A percentile compares a stretch with the other conserved stretches of the same genome.
These are phyloP conservation scores for Cryptococcus hybrid DNA, from an alignment of 1,284 basidiomycete species.

Conservation along the genomic window DNA sequence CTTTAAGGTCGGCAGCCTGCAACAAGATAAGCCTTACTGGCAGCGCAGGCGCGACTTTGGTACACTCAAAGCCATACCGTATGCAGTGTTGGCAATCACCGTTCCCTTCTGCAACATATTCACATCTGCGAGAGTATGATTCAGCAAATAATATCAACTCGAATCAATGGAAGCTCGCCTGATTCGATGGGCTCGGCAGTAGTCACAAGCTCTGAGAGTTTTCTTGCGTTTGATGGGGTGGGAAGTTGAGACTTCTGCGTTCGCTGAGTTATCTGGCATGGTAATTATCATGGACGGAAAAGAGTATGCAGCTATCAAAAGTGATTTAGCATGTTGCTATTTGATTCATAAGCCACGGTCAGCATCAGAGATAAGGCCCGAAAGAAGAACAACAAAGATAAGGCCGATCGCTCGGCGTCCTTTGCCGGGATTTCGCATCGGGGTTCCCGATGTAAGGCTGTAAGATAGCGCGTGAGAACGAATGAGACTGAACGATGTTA, in stretches of 20 bases:
- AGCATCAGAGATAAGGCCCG: too few relatives aligned
- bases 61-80: slow-evolving; percentile 5
- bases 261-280: too few relatives aligned
- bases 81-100: slow-evolving; percentile 4
- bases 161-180: not conserved
- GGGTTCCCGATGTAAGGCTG: too few relatives aligned
- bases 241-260: not conserved
- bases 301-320: too few relatives aligned
- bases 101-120: not conserved
- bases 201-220: slow-evolving; percentile 5
- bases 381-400: too few relatives aligned
- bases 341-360: too few relatives aligned
- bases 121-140: slow-evolving; percentile 1
- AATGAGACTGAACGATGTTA: too few relatives aligned
- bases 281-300: too few relatives aligned
- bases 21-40: not conserved
- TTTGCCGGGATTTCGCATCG: too few relatives aligned
- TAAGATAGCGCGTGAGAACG: too few relatives aligned
- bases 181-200: slow-evolving; percentile 7
- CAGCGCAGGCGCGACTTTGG: slow-evolving; percentile 4
- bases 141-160: not conserved
- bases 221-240: slow-evolving; percentile 1
- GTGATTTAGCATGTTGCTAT: too few relatives aligned
- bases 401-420: too few relatives aligned
- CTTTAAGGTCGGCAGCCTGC: not conserved